These are phyloP conservation scores for Populus tomentosa DNA, from an alignment of 441 rosid genomes.

Conservation along the genomic window DNA sequence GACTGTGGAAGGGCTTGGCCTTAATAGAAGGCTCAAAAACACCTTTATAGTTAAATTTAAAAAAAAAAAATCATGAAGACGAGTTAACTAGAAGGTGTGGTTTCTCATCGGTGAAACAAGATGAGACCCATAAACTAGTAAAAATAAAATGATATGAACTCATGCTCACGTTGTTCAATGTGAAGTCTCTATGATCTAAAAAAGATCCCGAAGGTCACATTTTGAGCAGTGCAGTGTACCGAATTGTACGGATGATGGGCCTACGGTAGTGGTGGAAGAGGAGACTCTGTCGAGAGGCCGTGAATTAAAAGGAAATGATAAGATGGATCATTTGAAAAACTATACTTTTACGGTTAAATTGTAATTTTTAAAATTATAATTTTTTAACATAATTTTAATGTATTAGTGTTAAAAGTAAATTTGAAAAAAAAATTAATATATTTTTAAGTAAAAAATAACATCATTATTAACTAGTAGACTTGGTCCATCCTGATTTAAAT, in stretches of 20 bases:
- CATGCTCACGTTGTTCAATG: not conserved
- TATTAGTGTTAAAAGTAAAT: too few relatives aligned
- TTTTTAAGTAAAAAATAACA: too few relatives aligned
- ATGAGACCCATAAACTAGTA: not conserved
- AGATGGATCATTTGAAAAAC: slow-evolving; percentile 4
- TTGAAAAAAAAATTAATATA: too few relatives aligned
- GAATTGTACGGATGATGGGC: not conserved
- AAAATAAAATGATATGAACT: not conserved
- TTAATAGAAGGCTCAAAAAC: not conserved
- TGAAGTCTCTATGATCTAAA: not conserved
- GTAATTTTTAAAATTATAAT: too few relatives aligned
- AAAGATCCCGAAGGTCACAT: not conserved
- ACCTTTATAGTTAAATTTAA: not conserved
- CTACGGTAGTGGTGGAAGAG: not conserved
- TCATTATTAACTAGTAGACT: accelerated
- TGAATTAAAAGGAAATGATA: not conserved
- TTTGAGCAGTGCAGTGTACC: not conserved
- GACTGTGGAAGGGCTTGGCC: not conserved
- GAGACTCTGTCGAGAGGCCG: not conserved
- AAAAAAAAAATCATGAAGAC: not conserved
- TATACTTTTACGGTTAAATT: too few relatives aligned
- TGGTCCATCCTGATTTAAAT: too few relatives aligned
- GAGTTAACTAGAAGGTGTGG: not conserved
- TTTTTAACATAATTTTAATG: too few relatives aligned
- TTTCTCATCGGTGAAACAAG: not conserved